Evolutionary conservation across 192 early-diverging fungal genomes (phyloP).

Genomic region (Physocladia obscura): DNA sequence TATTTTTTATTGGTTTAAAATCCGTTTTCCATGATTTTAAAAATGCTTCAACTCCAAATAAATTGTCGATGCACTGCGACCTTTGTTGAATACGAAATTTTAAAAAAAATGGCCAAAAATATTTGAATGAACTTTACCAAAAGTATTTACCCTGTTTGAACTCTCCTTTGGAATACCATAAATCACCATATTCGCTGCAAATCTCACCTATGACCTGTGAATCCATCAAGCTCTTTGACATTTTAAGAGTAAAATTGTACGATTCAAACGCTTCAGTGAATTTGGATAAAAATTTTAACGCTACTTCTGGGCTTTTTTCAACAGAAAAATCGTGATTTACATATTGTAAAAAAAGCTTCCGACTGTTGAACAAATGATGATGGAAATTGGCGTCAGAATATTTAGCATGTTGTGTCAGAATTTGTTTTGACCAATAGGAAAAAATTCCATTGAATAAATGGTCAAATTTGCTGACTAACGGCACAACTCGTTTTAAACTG

Average conservation of each 20-base stretch:
- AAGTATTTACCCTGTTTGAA: background rate
- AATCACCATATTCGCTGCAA: conserved; percentile 23
- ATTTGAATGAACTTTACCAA: conserved; percentile 1
- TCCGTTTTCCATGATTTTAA: background rate
- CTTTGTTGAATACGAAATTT: background rate
- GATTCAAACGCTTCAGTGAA: conserved; percentile 19
- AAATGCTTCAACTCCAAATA: conserved; percentile 1
- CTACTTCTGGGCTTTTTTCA: too few relatives aligned
- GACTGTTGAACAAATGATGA: too few relatives aligned
- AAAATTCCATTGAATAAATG: conserved; percentile 5
- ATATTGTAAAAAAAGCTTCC: background rate
- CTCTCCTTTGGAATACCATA: conserved; percentile 19
- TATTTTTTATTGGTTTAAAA: background rate
- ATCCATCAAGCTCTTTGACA: background rate
- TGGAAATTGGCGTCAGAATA: too few relatives aligned
- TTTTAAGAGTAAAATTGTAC: background rate
- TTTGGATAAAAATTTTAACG: too few relatives aligned
- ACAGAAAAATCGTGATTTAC: too few relatives aligned
- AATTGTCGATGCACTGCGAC: background rate
- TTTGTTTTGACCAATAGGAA: background rate
- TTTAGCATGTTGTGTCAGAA: too few relatives aligned
- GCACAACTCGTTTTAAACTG: background rate
- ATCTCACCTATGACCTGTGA: background rate
- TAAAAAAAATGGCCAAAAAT: background rate
- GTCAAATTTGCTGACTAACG: background rate